Percentiles rank a stretch among this genome's conserved stretches.
phyloP scores from a whole-genome alignment of 257 asterid genomes.

The Petunia secreta region DNA sequence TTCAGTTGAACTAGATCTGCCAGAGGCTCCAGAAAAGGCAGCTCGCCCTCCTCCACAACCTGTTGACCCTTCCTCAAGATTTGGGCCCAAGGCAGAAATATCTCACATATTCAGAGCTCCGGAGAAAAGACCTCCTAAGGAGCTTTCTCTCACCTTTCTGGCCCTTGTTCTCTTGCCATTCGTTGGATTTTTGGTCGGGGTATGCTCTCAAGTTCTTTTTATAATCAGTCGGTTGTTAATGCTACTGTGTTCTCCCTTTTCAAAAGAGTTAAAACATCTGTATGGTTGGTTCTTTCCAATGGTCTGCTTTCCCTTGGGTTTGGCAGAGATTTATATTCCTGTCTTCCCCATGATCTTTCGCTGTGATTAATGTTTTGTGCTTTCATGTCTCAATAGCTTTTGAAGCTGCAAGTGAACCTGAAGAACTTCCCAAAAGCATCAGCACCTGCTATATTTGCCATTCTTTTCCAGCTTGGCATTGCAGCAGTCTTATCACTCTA shows the following conservation, averaged over 20 bases:
- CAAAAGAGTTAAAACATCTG: background rate
- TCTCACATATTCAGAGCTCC: slow-evolving; percentile 85
- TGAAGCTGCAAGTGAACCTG: slow-evolving; percentile 72
- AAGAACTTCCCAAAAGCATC: slow-evolving; percentile 74
- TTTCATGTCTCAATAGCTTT: slow-evolving; percentile 56
- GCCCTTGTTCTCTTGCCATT: slow-evolving; percentile 83
- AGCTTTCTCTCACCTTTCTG: slow-evolving; percentile 79
- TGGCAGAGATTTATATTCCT: background rate
- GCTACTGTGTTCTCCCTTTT: background rate
- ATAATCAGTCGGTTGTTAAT: background rate
- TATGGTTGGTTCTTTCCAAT: background rate
- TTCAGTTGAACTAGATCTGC: slow-evolving; percentile 81
- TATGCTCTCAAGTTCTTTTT: slow-evolving; percentile 34
- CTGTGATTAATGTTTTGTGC: slow-evolving; percentile 12
- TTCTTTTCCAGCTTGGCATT: slow-evolving; percentile 81
- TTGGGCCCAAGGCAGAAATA: slow-evolving; percentile 91
- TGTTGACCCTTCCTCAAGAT: slow-evolving; percentile 70
- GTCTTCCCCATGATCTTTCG: background rate
- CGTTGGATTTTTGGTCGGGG: slow-evolving; percentile 89
- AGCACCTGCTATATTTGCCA: slow-evolving; percentile 69
- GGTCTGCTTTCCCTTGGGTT: slow-evolving; percentile 9
- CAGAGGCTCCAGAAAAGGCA: slow-evolving; percentile 93
- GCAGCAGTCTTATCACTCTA: slow-evolving; percentile 84
- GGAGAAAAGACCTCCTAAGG: slow-evolving; percentile 81
- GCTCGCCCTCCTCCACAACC: slow-evolving; percentile 87